phyloP scores from a whole-genome alignment of 2,329 filamentous ascomycete genomes.

The Xylaria hypoxylon region DNA sequence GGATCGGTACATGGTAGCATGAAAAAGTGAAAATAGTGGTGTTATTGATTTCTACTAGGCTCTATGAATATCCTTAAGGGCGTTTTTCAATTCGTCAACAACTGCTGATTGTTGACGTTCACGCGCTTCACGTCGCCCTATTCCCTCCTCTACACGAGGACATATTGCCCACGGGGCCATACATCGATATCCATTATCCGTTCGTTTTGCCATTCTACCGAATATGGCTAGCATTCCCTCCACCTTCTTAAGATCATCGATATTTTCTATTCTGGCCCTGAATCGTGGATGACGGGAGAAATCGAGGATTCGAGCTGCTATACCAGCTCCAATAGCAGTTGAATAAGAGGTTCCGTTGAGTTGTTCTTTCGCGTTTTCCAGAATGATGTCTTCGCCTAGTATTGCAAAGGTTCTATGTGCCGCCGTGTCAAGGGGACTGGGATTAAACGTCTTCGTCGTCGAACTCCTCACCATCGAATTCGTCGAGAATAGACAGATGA shows the following conservation, averaged over 20 bases:
- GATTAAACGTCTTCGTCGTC: conserved; percentile 1
- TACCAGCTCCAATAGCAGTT: background rate
- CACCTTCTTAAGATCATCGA: background rate
- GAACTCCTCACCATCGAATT: conserved; percentile 5
- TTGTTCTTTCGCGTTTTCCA: background rate
- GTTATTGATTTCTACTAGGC: background rate
- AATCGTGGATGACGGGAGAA: background rate
- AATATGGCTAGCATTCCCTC: background rate
- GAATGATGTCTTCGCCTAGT: conserved; percentile 5
- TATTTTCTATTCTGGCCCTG: background rate
- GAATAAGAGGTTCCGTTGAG: conserved; percentile 4
- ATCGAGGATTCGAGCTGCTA: conserved; percentile 2
- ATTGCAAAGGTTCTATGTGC: background rate
- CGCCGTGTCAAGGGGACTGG: background rate
- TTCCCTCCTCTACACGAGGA: background rate
- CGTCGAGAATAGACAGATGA: conserved; percentile 1
- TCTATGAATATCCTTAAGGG: background rate
- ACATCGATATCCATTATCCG: conserved; percentile 6
- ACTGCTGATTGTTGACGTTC: background rate
- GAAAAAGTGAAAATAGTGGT: too few species aligned
- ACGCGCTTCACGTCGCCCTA: background rate
- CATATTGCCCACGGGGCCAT: conserved; percentile 2
- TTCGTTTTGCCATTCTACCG: conserved; percentile 1
- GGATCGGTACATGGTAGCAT: too few species aligned
- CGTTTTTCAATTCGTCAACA: background rate